Conservation (phyloP, 257 asterid species). For the Solanum sparsipilum region DNA sequence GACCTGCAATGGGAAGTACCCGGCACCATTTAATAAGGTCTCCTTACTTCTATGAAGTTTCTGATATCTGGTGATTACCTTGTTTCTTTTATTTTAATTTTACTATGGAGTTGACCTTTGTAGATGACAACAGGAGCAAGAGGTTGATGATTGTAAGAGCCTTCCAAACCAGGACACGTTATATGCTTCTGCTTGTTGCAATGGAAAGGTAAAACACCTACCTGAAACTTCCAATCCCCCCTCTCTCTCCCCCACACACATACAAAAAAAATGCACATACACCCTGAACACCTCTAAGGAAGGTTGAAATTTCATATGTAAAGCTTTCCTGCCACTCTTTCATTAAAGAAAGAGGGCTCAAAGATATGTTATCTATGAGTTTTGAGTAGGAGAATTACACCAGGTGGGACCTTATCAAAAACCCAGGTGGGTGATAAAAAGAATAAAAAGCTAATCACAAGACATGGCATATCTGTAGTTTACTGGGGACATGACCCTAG, state of each 20-base stretch:
- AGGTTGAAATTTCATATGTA: not conserved
- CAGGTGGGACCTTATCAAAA: not conserved
- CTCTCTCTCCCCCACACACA: not conserved
- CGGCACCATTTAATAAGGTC: constrained; percentile 30
- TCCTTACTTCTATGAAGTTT: constrained; percentile 3
- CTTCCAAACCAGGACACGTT: constrained; percentile 7
- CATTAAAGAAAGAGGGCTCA: not conserved
- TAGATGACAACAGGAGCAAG: constrained; percentile 85
- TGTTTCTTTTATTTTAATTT: constrained; percentile 49
- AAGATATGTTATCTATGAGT: not conserved
- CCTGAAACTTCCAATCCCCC: not conserved
- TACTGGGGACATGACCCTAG: not conserved
- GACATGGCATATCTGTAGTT: not conserved
- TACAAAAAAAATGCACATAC: not conserved
- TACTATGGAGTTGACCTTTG: constrained; percentile 69
- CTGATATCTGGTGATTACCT: constrained; percentile 11
- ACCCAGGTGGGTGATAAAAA: not conserved
- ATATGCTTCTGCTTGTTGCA: constrained; percentile 27
- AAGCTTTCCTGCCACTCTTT: not conserved
- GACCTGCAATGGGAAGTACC: constrained; percentile 9
- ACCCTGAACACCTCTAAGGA: not conserved
- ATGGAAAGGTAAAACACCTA: constrained; percentile 38
- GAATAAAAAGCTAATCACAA: not conserved
- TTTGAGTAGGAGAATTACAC: not conserved
- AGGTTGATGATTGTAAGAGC: constrained; percentile 16